Evolutionary conservation across 2,329 filamentous ascomycete genomes (phyloP).

Genomic region (Xylaria sp.): DNA sequence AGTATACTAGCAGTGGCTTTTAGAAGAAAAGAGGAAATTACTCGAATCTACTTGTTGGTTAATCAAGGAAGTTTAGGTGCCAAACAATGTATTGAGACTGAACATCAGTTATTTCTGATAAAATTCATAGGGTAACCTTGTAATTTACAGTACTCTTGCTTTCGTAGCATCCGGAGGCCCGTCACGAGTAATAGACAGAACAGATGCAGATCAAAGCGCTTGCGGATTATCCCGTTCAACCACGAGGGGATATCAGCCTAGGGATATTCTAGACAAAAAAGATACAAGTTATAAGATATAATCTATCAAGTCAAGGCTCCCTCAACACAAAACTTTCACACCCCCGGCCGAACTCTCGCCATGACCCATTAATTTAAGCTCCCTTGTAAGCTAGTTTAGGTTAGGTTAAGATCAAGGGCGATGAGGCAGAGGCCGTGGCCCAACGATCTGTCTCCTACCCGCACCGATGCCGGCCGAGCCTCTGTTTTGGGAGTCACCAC

Average conservation of each 20-base stretch:
- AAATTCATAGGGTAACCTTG: too few relatives aligned
- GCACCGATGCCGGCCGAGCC: constrained; percentile 70
- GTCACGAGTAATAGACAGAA: too few relatives aligned
- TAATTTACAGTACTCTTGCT: too few relatives aligned
- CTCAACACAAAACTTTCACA: background rate
- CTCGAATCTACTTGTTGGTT: too few relatives aligned
- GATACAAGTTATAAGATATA: constrained; percentile 6
- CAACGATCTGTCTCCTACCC: constrained; percentile 78
- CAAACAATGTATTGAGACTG: too few relatives aligned
- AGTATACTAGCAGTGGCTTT: too few relatives aligned
- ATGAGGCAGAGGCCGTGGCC: constrained; percentile 69
- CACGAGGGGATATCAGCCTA: too few relatives aligned
- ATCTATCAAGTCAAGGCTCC: constrained; percentile 2
- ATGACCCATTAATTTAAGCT: background rate
- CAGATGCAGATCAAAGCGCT: background rate
- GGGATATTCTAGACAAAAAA: background rate
- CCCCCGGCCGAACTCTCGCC: background rate
- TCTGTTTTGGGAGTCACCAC: constrained; percentile 76
- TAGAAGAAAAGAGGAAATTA: background rate
- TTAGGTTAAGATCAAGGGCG: constrained; percentile 31
- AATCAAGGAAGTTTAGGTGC: too few relatives aligned
- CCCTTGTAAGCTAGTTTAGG: background rate
- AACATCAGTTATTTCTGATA: too few relatives aligned
- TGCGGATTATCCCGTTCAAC: background rate
- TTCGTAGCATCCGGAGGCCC: too few relatives aligned